Evolutionary conservation across 257 asterid genomes (phyloP), one percentile per base, ranked within the genome.

Genomic region (Verbascum thapsus): DNA sequence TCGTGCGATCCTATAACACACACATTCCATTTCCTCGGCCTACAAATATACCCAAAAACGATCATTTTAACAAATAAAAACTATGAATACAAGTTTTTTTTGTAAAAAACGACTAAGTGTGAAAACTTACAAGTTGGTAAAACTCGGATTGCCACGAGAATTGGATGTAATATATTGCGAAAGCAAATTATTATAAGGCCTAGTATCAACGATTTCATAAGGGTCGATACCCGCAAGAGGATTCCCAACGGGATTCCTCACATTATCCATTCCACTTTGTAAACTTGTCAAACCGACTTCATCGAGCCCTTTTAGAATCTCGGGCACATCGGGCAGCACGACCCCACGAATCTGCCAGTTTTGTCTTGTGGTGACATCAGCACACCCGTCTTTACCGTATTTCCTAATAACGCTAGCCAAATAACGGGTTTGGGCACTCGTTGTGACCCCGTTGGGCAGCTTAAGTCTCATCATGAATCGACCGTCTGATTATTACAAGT

Each of bases 211-310:
- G 13, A 92, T 89, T 45, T 92, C 99, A 20, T 77, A 76, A 12
- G 97, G 96, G 78, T 92, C 99, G 65, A 92, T 85, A 9, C 99
- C 99, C 7, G 99, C 96, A 57, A 92, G 79, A 62, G 99, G 99
- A 58, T 85, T 89, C 34, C 99, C 99, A 0, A 92, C 99, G 1
- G 99, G 90, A 61, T 92, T 89, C 79, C 97, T 80, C 18, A 92
- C 99, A 61, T 92, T 92, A 81, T 92, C 97, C 99, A 92, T 92
- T 7, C 99, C 99, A 66, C 99, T 92, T 82, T 92, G 99, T 61
- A 92, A 78, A 73, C 99, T 92, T 0, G 99, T 89, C 72, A 92
- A 66, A 6, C 97, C 99, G 11, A 92, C 99, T 58, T 80, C 81
- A 5, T 82, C 88, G 0, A 92, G 90, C 51, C 99, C 97, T 65